These are phyloP conservation scores for Aspergillus saccharolyticus DNA, from an alignment of 495 filamentous ascomycete species.

Conservation along the genomic window DNA sequence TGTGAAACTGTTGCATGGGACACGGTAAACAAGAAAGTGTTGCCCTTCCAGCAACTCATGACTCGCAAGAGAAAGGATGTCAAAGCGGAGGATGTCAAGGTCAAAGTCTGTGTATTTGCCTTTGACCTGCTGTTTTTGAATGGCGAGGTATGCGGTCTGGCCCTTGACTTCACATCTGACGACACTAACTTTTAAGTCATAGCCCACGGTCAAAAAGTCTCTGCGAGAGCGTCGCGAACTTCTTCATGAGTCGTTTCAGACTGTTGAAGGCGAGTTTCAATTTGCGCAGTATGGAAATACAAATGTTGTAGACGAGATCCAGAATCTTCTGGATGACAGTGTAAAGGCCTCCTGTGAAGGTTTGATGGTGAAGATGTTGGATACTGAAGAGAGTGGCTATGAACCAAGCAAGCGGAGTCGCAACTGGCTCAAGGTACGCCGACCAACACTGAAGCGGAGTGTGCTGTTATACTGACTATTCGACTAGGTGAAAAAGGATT, in stretches of 20 bases:
- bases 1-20: constrained; percentile 99
- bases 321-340: constrained; percentile 82
- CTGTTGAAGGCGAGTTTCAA: constrained; percentile 81
- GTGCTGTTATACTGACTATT: constrained; percentile 16
- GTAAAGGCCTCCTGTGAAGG: constrained; percentile 95
- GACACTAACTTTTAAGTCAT: constrained; percentile 3
- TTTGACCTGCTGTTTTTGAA: constrained; percentile 95
- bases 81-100: constrained; percentile 92
- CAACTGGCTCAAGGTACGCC: constrained; percentile 89
- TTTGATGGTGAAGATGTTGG: constrained; percentile 98
- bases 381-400: constrained; percentile 84
- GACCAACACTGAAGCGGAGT: neutral
- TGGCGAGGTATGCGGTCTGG: constrained; percentile 57
- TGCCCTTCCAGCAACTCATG: constrained; percentile 98
- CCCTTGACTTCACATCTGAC: constrained; percentile 8
- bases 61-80: constrained; percentile 97
- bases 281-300: constrained; percentile 87
- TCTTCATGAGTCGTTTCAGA: constrained; percentile 65
- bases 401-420: constrained; percentile 92
- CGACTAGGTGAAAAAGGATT: constrained; percentile 87
- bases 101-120: constrained; percentile 96
- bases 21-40: constrained; percentile 79
- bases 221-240: constrained; percentile 79
- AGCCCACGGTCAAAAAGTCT: constrained; percentile 78
- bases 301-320: constrained; percentile 88